Evolutionary conservation across 2,329 filamentous ascomycete species (phyloP).

Genomic region (Arthrinium puccinioides): DNA sequence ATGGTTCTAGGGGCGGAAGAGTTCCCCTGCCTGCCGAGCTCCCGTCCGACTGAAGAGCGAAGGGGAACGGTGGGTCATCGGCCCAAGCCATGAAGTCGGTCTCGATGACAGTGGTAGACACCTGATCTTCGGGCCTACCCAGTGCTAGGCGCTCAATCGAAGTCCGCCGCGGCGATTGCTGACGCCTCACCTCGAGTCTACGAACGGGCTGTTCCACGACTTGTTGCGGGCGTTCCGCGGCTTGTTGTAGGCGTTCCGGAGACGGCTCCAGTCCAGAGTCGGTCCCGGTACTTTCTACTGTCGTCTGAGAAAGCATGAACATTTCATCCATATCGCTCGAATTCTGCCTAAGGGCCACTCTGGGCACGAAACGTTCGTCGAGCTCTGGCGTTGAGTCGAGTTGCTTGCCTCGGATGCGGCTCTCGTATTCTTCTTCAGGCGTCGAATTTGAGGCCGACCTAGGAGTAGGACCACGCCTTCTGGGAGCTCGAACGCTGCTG

Average conservation of each 20-base stretch:
- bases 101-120: slow-evolving; percentile 39
- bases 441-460: slow-evolving; percentile 10
- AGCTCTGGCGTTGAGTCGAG: slow-evolving; percentile 21
- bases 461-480: slow-evolving; percentile 6
- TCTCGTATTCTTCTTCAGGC: slow-evolving; percentile 33
- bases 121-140: slow-evolving; percentile 27
- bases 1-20: slow-evolving; percentile 44
- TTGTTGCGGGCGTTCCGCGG: slow-evolving; percentile 3
- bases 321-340: slow-evolving; percentile 19
- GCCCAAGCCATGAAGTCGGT: slow-evolving; percentile 54
- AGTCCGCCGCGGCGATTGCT: slow-evolving; percentile 8
- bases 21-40: slow-evolving; percentile 3
- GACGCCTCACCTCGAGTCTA: slow-evolving; percentile 6
- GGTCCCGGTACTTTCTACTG: slow-evolving; percentile 19
- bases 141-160: slow-evolving; percentile 6
- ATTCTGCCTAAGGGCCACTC: slow-evolving; percentile 11
- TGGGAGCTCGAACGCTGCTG: slow-evolving; percentile 12
- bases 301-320: slow-evolving; percentile 22
- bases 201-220: slow-evolving; percentile 6
- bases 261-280: slow-evolving; percentile 7
- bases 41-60: slow-evolving; percentile 25
- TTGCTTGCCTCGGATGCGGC: slow-evolving; percentile 35
- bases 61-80: slow-evolving; percentile 48
- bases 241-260: slow-evolving; percentile 1
- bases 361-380: slow-evolving; percentile 10